phyloP scores from a whole-genome alignment of 2,329 filamentous ascomycete species.

The Chalara sp. region DNA sequence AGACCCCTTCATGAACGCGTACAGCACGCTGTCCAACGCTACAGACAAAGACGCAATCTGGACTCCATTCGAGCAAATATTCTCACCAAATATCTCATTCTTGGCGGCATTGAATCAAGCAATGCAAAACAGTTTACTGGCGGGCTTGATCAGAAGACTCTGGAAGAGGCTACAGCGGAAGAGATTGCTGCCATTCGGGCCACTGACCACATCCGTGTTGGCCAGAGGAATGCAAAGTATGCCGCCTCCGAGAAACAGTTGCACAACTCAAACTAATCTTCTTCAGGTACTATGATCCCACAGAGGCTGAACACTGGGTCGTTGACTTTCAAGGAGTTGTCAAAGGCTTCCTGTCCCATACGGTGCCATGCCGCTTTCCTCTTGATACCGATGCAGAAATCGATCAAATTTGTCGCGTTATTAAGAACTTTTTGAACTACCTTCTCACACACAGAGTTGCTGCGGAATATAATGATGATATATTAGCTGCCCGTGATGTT shows the following conservation, averaged over 20 bases:
- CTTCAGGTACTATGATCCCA: constrained; percentile 43
- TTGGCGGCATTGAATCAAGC: constrained; percentile 69
- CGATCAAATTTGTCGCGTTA: constrained; percentile 55
- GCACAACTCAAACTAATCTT: neutral
- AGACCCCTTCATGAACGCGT: constrained; percentile 47
- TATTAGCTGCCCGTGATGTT: constrained; percentile 57
- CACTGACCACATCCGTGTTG: constrained; percentile 47
- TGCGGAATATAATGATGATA: constrained; percentile 65
- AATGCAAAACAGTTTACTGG: constrained; percentile 52
- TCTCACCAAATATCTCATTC: constrained; percentile 74
- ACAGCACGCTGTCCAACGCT: constrained; percentile 78
- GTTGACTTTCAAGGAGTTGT: constrained; percentile 77
- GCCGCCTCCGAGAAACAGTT: neutral
- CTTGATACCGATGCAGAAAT: constrained; percentile 48
- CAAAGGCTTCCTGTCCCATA: constrained; percentile 67
- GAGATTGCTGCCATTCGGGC: constrained; percentile 60
- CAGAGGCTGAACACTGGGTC: constrained; percentile 51
- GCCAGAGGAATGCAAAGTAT: constrained; percentile 22
- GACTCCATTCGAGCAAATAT: constrained; percentile 52
- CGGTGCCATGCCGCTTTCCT: constrained; percentile 48
- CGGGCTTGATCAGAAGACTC: constrained; percentile 50
- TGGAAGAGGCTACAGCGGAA: constrained; percentile 54
- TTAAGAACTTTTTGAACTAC: constrained; percentile 86
- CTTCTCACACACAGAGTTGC: constrained; percentile 79
- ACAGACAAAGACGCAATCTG: constrained; percentile 69